These are phyloP conservation scores for Emydomyces testavorans DNA, from an alignment of 2,329 filamentous ascomycete genomes.

Conservation along the genomic window DNA sequence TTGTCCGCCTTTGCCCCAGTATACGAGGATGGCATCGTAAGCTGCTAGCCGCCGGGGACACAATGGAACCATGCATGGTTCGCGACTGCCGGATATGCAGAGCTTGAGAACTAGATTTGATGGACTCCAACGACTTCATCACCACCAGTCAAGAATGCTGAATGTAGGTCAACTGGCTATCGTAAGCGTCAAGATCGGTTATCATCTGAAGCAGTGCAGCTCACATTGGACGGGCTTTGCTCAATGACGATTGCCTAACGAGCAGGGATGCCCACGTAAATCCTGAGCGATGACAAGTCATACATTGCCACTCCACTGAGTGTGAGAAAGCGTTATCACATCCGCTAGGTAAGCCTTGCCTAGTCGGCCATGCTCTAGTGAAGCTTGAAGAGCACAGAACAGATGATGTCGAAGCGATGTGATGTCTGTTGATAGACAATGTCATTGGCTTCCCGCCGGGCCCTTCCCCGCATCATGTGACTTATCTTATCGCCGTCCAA, in stretches of 20 bases:
- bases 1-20: constrained; percentile 1
- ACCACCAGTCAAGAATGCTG: not conserved
- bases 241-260: not conserved
- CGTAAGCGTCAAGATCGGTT: not conserved
- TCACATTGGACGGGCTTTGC: not conserved
- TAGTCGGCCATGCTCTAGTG: too few species aligned
- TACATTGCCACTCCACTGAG: too few species aligned
- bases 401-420: too few species aligned
- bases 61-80: not conserved
- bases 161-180: not conserved
- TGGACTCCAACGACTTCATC: not conserved
- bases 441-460: too few species aligned
- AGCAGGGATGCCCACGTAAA: too few species aligned
- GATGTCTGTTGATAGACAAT: too few species aligned
- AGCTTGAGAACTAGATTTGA: not conserved
- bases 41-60: not conserved
- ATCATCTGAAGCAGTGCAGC: not conserved
- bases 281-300: too few species aligned
- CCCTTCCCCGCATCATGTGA: too few species aligned
- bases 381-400: too few species aligned
- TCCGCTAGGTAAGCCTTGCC: too few species aligned
- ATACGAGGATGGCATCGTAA: not conserved
- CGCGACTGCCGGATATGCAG: not conserved
- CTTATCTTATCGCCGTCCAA: too few species aligned
- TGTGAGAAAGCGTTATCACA: too few species aligned